Conservation (phyloP, 768 basidiomycete genomes). For the Amanita inopinata region DNA sequence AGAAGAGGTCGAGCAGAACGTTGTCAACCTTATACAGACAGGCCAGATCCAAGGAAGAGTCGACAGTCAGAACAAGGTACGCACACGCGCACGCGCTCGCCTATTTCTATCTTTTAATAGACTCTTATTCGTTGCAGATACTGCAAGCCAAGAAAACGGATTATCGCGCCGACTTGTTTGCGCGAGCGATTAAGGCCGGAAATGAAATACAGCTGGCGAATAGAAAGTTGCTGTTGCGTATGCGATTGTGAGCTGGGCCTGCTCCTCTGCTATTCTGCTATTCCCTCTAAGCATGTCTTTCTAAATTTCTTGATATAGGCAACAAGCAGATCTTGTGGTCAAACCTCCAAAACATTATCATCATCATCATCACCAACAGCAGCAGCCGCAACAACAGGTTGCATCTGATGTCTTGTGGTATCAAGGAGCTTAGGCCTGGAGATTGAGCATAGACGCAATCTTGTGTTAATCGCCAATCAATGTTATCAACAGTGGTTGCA, state of each 20-base stretch:
- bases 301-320: conserved; percentile 30
- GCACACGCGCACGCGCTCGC: conserved; percentile 7
- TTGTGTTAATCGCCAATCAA: no score
- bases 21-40: conserved; percentile 68
- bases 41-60: conserved; percentile 77
- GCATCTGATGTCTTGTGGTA: no score
- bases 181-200: conserved; percentile 65
- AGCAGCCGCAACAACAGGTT: no score
- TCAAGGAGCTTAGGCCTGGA: no score
- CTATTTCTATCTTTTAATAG: conserved; percentile 6
- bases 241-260: conserved; percentile 63
- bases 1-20: conserved; percentile 59
- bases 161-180: conserved; percentile 68
- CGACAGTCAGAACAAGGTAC: conserved; percentile 83
- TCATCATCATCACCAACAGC: not conserved
- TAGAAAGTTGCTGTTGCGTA: conserved; percentile 68
- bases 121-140: conserved; percentile 36
- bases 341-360: conserved; percentile 41
- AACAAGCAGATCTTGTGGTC: conserved; percentile 73
- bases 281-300: not conserved
- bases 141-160: conserved; percentile 73
- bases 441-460: no score
- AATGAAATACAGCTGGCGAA: conserved; percentile 64
- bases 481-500: no score
- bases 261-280: not conserved